Percentiles rank a stretch among this genome's conserved stretches.
phyloP scores from a whole-genome alignment of 495 filamentous ascomycete species.

The Ramalina peruviana region DNA sequence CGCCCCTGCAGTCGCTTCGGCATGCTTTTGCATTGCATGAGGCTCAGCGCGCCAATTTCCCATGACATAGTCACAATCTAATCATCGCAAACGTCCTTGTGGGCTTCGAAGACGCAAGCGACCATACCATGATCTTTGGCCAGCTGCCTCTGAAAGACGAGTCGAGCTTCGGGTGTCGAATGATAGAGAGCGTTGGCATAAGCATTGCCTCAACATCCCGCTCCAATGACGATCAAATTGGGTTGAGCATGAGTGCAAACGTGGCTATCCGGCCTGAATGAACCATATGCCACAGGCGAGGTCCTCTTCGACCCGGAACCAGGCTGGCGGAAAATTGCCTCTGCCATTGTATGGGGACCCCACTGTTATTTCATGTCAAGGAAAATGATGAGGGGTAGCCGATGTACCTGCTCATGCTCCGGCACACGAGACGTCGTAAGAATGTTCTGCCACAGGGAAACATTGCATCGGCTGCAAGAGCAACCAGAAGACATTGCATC shows the following conservation, averaged over 20 bases:
- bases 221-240: conserved; percentile 68
- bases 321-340: too few species aligned
- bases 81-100: conserved; percentile 86
- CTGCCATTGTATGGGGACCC: too few species aligned
- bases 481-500: too few species aligned
- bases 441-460: too few species aligned
- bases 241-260: not conserved
- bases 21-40: not conserved
- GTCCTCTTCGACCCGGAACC: too few species aligned
- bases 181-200: conserved; percentile 53
- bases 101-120: conserved; percentile 82
- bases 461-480: too few species aligned
- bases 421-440: too few species aligned
- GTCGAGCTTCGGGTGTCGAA: conserved; percentile 32
- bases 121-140: conserved; percentile 68
- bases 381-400: too few species aligned
- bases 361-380: too few species aligned
- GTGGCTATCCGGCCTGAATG: not conserved
- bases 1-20: conserved; percentile 27
- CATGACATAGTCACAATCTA: conserved; percentile 77
- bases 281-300: too few species aligned
- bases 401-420: too few species aligned
- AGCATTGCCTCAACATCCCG: conserved; percentile 66
- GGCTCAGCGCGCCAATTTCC: conserved; percentile 44
- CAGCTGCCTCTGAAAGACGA: conserved; percentile 40